Percentiles rank a stretch among this genome's conserved stretches.
These are phyloP conservation scores for Spathaspora sp. DNA, from an alignment of 805 yeast genomes.

Conservation along the genomic window DNA sequence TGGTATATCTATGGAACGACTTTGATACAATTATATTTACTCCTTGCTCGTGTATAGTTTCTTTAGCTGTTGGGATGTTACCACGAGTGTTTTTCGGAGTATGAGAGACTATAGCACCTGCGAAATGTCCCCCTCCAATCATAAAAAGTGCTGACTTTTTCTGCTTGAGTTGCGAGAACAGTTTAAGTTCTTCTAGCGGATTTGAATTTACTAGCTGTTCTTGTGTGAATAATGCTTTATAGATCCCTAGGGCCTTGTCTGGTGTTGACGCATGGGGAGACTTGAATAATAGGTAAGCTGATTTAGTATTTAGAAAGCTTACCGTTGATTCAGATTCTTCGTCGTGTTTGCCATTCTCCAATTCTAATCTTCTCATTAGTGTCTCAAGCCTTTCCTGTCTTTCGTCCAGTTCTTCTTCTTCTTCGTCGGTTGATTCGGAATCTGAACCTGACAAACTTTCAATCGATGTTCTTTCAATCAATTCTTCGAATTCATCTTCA, in stretches of 20 bases:
- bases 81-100: conserved; percentile 54
- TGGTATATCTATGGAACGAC: conserved; percentile 91
- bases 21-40: conserved; percentile 71
- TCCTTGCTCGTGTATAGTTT: conserved; percentile 53
- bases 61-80: conserved; percentile 41
- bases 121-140: conserved; percentile 98
- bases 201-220: conserved; percentile 28
- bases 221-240: conserved; percentile 56
- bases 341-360: conserved; percentile 8
- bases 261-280: conserved; percentile 40
- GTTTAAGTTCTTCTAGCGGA: conserved; percentile 49
- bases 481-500: conserved; percentile 56
- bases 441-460: conserved; percentile 61
- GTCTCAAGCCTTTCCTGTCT: conserved; percentile 11
- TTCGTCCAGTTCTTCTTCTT: conserved; percentile 17
- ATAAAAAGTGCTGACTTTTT: conserved; percentile 74
- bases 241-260: conserved; percentile 57
- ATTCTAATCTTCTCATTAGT: conserved; percentile 19
- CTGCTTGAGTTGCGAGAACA: conserved; percentile 9
- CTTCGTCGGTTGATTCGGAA: conserved; percentile 21
- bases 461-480: conserved; percentile 45
- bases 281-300: conserved; percentile 63
- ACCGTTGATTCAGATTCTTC: conserved; percentile 32
- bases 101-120: conserved; percentile 89
- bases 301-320: conserved; percentile 61